phyloP scores from a whole-genome alignment of 2,329 filamentous ascomycete genomes.

The Fusarium redolens region DNA sequence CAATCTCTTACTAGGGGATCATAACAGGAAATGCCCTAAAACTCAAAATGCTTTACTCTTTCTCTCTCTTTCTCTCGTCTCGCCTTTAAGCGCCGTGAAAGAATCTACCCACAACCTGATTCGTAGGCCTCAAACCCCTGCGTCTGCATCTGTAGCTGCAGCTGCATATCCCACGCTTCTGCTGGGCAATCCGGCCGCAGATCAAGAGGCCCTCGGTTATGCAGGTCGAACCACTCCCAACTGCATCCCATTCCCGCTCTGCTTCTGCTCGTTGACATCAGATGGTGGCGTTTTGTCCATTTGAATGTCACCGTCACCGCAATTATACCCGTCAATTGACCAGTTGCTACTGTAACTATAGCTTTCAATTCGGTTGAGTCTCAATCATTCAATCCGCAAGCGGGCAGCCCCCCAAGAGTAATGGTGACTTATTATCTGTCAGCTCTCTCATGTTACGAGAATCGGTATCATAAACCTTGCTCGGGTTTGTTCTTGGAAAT shows the following conservation, averaged over 20 bases:
- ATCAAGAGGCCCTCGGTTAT: slow-evolving; percentile 54
- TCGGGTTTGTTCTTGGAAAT: slow-evolving; percentile 27
- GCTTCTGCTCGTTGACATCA: slow-evolving; percentile 36
- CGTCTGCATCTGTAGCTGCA: slow-evolving; percentile 6
- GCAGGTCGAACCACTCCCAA: slow-evolving; percentile 49
- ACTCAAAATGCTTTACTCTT: slow-evolving; percentile 10
- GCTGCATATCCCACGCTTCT: slow-evolving; percentile 46
- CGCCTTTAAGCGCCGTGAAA: slow-evolving; percentile 46
- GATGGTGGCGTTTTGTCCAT: slow-evolving; percentile 36
- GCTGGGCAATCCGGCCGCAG: slow-evolving; percentile 50
- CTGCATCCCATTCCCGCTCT: slow-evolving; percentile 31
- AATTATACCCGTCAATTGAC: slow-evolving; percentile 1
- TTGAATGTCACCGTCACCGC: slow-evolving; percentile 11
- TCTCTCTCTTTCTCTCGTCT: slow-evolving; percentile 23
- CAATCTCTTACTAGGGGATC: slow-evolving; percentile 1
- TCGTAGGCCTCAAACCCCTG: slow-evolving; percentile 28
- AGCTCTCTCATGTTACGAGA: not conserved
- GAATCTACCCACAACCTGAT: slow-evolving; percentile 40
- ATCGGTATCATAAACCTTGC: slow-evolving; percentile 15
- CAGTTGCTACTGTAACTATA: not conserved
- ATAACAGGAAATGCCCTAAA: slow-evolving; percentile 27
- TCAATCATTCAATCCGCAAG: not conserved
- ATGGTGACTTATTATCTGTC: slow-evolving; percentile 17
- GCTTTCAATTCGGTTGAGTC: not conserved
- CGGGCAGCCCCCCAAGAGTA: not conserved